Evolutionary conservation across 139 green algal species (phyloP).

Genomic region (Nannochloris sp.): DNA sequence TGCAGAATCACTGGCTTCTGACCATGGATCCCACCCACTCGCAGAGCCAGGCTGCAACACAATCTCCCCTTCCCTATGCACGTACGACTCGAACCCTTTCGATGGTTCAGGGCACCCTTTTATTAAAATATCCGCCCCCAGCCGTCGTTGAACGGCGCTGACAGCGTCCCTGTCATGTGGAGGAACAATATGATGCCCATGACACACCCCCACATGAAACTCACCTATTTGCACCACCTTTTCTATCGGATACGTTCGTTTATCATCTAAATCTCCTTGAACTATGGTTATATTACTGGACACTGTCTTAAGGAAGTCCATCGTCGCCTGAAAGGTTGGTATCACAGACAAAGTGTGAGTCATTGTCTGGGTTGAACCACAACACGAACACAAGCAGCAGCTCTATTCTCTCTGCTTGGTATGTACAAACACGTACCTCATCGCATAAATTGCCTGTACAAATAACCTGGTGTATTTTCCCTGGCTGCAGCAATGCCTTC

Average conservation of each 20-base stretch:
- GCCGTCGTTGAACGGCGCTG: conserved; percentile 65
- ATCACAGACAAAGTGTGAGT: neutral
- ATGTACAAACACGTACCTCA: neutral
- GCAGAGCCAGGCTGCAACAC: conserved; percentile 90
- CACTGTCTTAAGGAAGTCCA: conserved; percentile 79
- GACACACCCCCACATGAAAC: conserved; percentile 77
- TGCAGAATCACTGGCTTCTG: neutral
- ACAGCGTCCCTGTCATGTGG: conserved; percentile 68
- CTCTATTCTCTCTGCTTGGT: conserved; percentile 40
- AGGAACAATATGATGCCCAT: conserved; percentile 86
- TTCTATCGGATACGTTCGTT: conserved; percentile 51
- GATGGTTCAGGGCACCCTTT: conserved; percentile 61
- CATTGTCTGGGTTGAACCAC: neutral
- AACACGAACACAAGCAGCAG: neutral
- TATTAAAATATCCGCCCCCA: conserved; percentile 88
- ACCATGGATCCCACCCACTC: conserved; percentile 57
- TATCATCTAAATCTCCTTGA: conserved; percentile 88
- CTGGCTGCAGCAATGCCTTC: conserved; percentile 82
- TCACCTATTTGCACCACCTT: conserved; percentile 66
- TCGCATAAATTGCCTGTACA: conserved; percentile 82
- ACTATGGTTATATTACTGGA: conserved; percentile 63
- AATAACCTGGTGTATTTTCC: conserved; percentile 87
- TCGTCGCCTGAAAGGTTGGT: conserved; percentile 40
- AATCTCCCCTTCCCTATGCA: conserved; percentile 58
- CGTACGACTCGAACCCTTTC: conserved; percentile 38